Conservation (phyloP, 2,329 filamentous ascomycete species). For the Sporothrix phasma region DNA sequence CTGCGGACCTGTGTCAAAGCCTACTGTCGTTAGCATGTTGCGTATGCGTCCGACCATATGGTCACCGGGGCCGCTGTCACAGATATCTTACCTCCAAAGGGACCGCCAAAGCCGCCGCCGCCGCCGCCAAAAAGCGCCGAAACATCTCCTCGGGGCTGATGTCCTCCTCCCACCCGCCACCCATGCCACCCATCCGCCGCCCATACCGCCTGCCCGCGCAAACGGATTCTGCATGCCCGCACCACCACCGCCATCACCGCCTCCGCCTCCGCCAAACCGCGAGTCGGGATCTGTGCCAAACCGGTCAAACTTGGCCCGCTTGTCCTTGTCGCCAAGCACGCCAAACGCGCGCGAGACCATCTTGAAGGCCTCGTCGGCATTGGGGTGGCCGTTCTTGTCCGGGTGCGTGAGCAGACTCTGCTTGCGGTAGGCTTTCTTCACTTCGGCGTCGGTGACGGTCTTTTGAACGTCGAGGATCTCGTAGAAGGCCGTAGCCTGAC, state of each 20-base stretch:
- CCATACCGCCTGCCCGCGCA: constrained; percentile 30
- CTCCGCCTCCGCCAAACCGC: constrained; percentile 56
- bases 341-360: constrained; percentile 93
- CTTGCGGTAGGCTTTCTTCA: constrained; percentile 97
- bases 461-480: constrained; percentile 70
- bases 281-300: constrained; percentile 90
- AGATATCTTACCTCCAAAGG: constrained; percentile 33
- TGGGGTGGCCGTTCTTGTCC: constrained; percentile 94
- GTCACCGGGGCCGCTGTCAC: too few species aligned
- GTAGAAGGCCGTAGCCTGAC: constrained; percentile 81
- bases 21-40: constrained; percentile 24
- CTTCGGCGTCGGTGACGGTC: constrained; percentile 66
- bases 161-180: constrained; percentile 72
- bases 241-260: constrained; percentile 29
- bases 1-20: constrained; percentile 68
- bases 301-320: constrained; percentile 77
- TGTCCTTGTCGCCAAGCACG: constrained; percentile 84
- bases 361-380: constrained; percentile 97
- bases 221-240: constrained; percentile 28
- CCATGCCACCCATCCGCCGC: constrained; percentile 45
- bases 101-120: constrained; percentile 48
- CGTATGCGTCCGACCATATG: background rate
- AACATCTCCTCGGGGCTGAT: constrained; percentile 96
- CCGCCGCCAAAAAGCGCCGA: constrained; percentile 83
- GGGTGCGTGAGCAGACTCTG: constrained; percentile 90